phyloP scores from a whole-genome alignment of 805 yeast species.

The Spathaspora boniae region DNA sequence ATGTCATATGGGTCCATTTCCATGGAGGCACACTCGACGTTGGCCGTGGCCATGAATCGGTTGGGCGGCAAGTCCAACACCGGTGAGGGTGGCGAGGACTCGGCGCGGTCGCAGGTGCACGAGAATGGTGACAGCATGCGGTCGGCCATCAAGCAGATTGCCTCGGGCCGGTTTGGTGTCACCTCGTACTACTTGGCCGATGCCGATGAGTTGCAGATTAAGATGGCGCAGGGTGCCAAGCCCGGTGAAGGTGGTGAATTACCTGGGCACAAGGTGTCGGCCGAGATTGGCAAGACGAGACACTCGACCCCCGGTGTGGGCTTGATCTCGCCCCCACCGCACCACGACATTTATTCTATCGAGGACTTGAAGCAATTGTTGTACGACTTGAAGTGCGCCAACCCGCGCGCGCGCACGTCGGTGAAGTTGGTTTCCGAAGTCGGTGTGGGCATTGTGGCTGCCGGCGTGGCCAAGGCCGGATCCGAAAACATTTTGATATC shows the following conservation, averaged over 20 bases:
- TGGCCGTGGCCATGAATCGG: constrained; percentile 98
- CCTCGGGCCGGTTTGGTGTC: constrained; percentile 97
- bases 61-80: constrained; percentile 97
- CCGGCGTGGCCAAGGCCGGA: constrained; percentile 98
- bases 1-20: constrained; percentile 99
- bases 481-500: constrained; percentile 94
- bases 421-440: constrained; percentile 97
- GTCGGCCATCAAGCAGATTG: constrained; percentile 97
- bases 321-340: constrained; percentile 96
- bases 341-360: constrained; percentile 96
- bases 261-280: constrained; percentile 90
- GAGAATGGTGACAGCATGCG: constrained; percentile 96
- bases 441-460: constrained; percentile 98
- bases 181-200: constrained; percentile 92
- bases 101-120: constrained; percentile 76
- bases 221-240: constrained; percentile 99
- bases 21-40: constrained; percentile 96
- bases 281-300: constrained; percentile 87
- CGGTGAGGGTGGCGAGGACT: constrained; percentile 99
- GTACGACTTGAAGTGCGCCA: constrained; percentile 93
- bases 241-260: constrained; percentile 99
- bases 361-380: constrained; percentile 96
- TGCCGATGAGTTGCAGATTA: constrained; percentile 96
- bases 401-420: constrained; percentile 95
- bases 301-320: constrained; percentile 98